Base-by-base conservation (phyloP, 768 basidiomycete species). In the Cystofilobasidium bisporidii region DNA sequence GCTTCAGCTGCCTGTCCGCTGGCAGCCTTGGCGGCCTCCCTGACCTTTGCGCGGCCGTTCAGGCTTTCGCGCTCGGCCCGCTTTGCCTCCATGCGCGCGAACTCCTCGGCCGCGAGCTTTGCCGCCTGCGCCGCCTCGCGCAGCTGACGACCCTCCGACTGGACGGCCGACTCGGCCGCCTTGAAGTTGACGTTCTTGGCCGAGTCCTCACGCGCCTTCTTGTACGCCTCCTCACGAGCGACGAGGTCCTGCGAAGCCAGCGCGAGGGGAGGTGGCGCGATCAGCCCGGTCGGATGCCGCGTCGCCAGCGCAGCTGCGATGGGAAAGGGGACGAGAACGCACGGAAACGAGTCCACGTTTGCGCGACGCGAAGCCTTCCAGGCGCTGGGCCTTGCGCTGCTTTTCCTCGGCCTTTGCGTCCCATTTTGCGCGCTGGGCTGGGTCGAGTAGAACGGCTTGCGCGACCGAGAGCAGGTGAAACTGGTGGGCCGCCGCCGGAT, bases 391-490 rank as follows among this genome's bases (percentile, higher is more conserved):
- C 53, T 62, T 30, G 33, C 33, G 26, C 10, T 17, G 18, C 12
- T 57, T 33, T 3, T 57, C 58, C 36, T 69, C 68, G 17, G 48
- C 32, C 53, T 69, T 69, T 24, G 63, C 47, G 36, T 69, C 68
- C 11, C 58, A 59, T 24, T 50, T 55, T 9, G 68, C 68, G 24
- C 68, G 57, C 26, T 58, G 38, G 2, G 68, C 62, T 14, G 56
- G 62, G 50, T 69, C 68, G 38, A 69, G 68, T 9, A 69, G 59
- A 26, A 69, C 26, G 0, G 62, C 68, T 36, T 69, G 61, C 17
- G 68, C 63, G 45, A 69, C 45, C 26, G 63, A 59, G 47, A 69
- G 68, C 12, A 69, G 59, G 41, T 69, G 68, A 58, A 69, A 69
- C n/a, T 69, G 43, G 22, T 69, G 68, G 50, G 68, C 68, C 56